Percentiles rank a stretch among this genome's conserved stretches.
These are phyloP conservation scores for Melampsora abietis-canadensis DNA, from an alignment of 1,284 basidiomycete species.

Conservation along the genomic window DNA sequence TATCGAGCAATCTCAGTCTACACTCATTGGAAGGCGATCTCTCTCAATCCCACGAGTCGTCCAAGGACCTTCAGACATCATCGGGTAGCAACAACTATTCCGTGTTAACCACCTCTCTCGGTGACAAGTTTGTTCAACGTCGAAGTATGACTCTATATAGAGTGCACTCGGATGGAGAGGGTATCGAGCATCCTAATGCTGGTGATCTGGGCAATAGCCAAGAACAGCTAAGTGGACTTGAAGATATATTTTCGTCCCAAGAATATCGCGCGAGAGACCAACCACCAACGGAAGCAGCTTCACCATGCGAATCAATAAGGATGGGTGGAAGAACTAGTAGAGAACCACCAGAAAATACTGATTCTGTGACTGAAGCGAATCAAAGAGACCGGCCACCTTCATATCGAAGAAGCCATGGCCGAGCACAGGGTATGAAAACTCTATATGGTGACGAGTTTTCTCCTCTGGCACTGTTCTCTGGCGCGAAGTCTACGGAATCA, in stretches of 20 bases:
- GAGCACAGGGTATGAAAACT: background rate
- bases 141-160: constrained; percentile 4
- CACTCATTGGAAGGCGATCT: constrained; percentile 4
- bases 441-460: background rate
- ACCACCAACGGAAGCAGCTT: too few species aligned
- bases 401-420: constrained; percentile 3
- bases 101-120: background rate
- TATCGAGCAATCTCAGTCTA: background rate
- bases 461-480: too few species aligned
- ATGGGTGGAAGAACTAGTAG: too few species aligned
- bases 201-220: background rate
- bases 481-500: too few species aligned
- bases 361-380: background rate
- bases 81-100: background rate
- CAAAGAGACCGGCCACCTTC: constrained; percentile 7
- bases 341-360: too few species aligned
- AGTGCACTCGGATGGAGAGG: background rate
- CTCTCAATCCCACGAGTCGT: background rate
- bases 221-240: background rate
- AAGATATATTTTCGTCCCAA: background rate
- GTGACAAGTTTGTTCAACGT: constrained; percentile 1
- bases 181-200: background rate
- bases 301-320: too few species aligned
- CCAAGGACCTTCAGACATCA: background rate
- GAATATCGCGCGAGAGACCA: too few species aligned